A percentile compares a stretch with the other conserved stretches of the same genome.
Evolutionary conservation across 495 filamentous ascomycete species (phyloP).

Genomic region (Hypoxylon fragiforme): DNA sequence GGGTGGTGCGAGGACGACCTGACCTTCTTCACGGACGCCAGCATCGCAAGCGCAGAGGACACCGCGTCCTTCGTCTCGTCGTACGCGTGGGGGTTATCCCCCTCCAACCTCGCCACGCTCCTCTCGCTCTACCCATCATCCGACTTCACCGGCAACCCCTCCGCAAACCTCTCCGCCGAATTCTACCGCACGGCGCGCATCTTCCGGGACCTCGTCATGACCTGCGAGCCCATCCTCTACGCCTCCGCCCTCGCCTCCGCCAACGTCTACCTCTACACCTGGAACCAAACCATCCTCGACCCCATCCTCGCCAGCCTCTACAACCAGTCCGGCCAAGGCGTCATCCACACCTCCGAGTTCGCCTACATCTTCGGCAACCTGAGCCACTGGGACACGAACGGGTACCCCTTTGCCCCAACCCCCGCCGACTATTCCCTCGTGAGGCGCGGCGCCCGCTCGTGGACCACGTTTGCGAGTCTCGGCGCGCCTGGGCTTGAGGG

Average conservation of each 20-base stretch:
- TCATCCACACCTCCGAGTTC: constrained; percentile 51
- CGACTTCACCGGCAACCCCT: constrained; percentile 39
- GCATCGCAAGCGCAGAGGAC: constrained; percentile 43
- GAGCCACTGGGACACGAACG: constrained; percentile 23
- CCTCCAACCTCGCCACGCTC: constrained; percentile 23
- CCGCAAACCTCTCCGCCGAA: constrained; percentile 39
- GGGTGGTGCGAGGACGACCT: constrained; percentile 36
- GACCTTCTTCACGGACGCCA: constrained; percentile 27
- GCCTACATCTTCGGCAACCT: constrained; percentile 49
- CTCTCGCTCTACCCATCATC: constrained; percentile 45
- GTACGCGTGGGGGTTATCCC: constrained; percentile 55
- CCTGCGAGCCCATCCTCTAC: constrained; percentile 50
- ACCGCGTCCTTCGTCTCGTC: constrained; percentile 57
- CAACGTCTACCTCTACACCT: constrained; percentile 45
- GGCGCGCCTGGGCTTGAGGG: constrained; percentile 25
- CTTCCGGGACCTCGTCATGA: constrained; percentile 51
- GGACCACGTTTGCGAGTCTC: constrained; percentile 36
- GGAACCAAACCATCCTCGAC: constrained; percentile 49
- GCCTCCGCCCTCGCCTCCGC: constrained; percentile 39
- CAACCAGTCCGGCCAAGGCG: constrained; percentile 39
- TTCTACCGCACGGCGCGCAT: constrained; percentile 50
- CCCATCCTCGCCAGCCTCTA: constrained; percentile 38
- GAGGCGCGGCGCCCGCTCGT: constrained; percentile 35
- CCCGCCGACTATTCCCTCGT: constrained; percentile 32
- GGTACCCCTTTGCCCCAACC: constrained; percentile 24